These are phyloP conservation scores for Lodderomyces elongisporus DNA, from an alignment of 1,139 yeast species.

Conservation along the genomic window DNA sequence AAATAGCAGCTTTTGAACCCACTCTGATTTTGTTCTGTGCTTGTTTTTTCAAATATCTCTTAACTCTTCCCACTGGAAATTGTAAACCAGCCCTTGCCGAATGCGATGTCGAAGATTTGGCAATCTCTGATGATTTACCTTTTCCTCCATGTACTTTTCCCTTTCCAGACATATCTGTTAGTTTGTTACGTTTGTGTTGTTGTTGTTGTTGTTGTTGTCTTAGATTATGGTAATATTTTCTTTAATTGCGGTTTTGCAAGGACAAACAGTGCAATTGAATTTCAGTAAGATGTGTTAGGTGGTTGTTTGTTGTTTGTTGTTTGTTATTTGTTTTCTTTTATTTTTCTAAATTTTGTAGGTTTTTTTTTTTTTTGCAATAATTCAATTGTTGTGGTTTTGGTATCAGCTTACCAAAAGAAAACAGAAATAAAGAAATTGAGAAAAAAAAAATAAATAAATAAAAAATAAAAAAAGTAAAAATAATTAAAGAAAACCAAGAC, in stretches of 20 bases:
- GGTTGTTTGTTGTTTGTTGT: too few relatives aligned
- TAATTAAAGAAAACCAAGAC: too few relatives aligned
- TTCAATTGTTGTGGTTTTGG: too few relatives aligned
- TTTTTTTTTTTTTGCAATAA: too few relatives aligned
- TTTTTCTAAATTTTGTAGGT: too few relatives aligned
- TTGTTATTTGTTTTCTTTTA: too few relatives aligned
- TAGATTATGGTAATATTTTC: too few relatives aligned
- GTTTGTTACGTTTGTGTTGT: constrained; percentile 2
- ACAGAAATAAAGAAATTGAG: too few relatives aligned
- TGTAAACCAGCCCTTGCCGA: constrained; percentile 97
- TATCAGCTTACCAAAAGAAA: too few relatives aligned
- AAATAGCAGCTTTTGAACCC: constrained; percentile 96
- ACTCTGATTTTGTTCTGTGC: constrained; percentile 95
- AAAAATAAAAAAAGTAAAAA: constrained; percentile 5
- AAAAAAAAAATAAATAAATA: constrained; percentile 6
- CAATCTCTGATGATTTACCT: constrained; percentile 77
- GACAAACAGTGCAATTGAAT: constrained; percentile 9
- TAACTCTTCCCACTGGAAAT: constrained; percentile 98
- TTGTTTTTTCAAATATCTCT: constrained; percentile 85
- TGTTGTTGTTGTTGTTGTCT: background rate
- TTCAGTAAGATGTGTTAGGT: too few relatives aligned
- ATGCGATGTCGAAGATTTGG: constrained; percentile 72
- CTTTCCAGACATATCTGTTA: constrained; percentile 61
- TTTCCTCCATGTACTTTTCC: constrained; percentile 98
- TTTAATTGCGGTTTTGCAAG: constrained; percentile 5